Evolutionary conservation across 345 rosid species (phyloP), one percentile per base, ranked within the genome.

Genomic region (Cardamine chenopodiifolia): DNA sequence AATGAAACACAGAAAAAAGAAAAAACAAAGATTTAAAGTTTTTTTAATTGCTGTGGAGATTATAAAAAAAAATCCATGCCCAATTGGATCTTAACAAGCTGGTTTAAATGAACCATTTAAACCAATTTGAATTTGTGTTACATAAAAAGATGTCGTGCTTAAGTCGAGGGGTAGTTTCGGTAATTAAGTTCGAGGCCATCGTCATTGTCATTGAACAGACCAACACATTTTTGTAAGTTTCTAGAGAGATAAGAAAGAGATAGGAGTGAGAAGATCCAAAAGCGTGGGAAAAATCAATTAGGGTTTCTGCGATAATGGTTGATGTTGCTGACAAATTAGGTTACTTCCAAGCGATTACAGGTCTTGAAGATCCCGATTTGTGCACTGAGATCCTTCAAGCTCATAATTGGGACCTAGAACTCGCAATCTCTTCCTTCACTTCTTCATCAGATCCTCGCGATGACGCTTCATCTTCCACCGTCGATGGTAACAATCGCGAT

Each of bases 341-440:
- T 59, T 86, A 86, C 83, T 96, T 96, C 72, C 99, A 87, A 82
- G 96, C 90, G 73, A 83, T 92, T 62, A 96, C 99, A 3, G 99
- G 99, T 64, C 84, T 96, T 28, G 91, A 92, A 71, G 99, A 96
- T 79, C 77, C 83, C 68, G 98, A 89, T 78, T 84, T 96, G 74
- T 96, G 99, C 58, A 90, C 91, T 1, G 98, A 96, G 82, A 90
- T 92, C 81, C 99, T 96, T 34, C 94, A 86, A 71, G 98, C 99
- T 39, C 97, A 96, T 79, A 86, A 84, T 62, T 90, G 99, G 98
- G 98, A 96, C 88, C 86, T 96, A 17, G 99, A 96, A 76, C 98
- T 92, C 66, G 99, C 99, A 66, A 82, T 96, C 88, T 87, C 97
- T 68, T 83, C 98, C 11, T 87, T 92, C 84, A 88, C 97, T 17